A percentile compares a stretch with the other conserved stretches of the same genome.
phyloP scores from a whole-genome alignment of 495 filamentous ascomycete species.

The Wilcoxina mikolae region DNA sequence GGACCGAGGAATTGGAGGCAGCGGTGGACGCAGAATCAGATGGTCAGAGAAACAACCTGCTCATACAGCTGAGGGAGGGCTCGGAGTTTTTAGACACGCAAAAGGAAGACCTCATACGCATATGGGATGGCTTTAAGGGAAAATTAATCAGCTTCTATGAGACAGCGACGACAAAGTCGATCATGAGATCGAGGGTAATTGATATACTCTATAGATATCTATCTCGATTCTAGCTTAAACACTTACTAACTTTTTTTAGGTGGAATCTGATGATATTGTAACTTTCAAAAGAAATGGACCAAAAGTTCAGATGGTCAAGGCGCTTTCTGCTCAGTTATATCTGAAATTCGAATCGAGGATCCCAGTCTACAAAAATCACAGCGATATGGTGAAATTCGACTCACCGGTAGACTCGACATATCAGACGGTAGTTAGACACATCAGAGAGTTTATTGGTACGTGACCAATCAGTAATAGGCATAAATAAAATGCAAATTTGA shows the following conservation, averaged over 20 bases:
- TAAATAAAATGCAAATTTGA: too few relatives aligned
- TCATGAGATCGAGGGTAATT: too few relatives aligned
- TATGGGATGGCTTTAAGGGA: slow-evolving; percentile 6
- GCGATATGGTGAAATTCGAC: slow-evolving; percentile 26
- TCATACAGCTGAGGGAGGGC: slow-evolving; percentile 1
- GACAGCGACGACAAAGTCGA: too few relatives aligned
- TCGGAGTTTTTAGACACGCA: slow-evolving; percentile 9
- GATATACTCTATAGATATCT: too few relatives aligned
- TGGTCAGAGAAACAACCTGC: neutral
- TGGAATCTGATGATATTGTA: too few relatives aligned
- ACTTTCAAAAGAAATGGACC: slow-evolving; percentile 10
- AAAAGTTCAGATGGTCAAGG: slow-evolving; percentile 16
- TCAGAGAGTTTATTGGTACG: slow-evolving; percentile 6
- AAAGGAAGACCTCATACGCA: neutral
- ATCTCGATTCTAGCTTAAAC: slow-evolving; percentile 1
- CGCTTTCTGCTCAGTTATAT: slow-evolving; percentile 17
- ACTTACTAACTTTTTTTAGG: neutral
- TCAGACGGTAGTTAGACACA: slow-evolving; percentile 3
- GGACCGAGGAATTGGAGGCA: slow-evolving; percentile 10
- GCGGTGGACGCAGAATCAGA: slow-evolving; percentile 7
- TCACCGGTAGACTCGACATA: slow-evolving; percentile 8
- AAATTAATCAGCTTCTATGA: slow-evolving; percentile 23
- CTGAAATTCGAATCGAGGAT: slow-evolving; percentile 13
- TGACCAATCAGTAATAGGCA: too few relatives aligned
- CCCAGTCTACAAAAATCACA: slow-evolving; percentile 18